Evolutionary conservation across 139 green algal species (phyloP), one percentile per base, ranked within the genome.

Genomic region (Ettlia oleoabundans): DNA sequence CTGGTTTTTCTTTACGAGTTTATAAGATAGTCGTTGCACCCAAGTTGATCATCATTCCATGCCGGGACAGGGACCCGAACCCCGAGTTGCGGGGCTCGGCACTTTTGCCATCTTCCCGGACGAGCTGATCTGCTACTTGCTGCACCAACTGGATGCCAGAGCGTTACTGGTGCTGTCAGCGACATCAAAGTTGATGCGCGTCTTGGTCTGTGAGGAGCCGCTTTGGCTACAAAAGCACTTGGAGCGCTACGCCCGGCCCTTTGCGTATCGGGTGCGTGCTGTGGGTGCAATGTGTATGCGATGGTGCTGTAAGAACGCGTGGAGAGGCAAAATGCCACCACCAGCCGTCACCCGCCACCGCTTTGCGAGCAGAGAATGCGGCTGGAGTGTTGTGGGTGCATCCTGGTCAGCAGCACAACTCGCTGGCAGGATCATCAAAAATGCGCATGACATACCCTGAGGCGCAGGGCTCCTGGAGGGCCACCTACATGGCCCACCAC

Each of bases 381-480:
- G n/a, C n/a, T n/a, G n/a, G n/a, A n/a, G n/a, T n/a, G n/a, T n/a
- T n/a, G n/a, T n/a, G n/a, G n/a, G n/a, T n/a, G n/a, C n/a, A n/a
- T n/a, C n/a, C n/a, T n/a, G n/a, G n/a, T n/a, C n/a, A n/a, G n/a
- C n/a, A n/a, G n/a, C n/a, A n/a, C n/a, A n/a, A n/a, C n/a, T n/a
- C n/a, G n/a, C n/a, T n/a, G n/a, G n/a, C n/a, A n/a, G n/a, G n/a
- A n/a, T n/a, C n/a, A n/a, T n/a, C n/a, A n/a, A n/a, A n/a, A n/a
- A n/a, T n/a, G n/a, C n/a, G n/a, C n/a, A n/a, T n/a, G n/a, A n/a
- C n/a, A n/a, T n/a, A n/a, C n/a, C n/a, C n/a, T n/a, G n/a, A n/a
- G n/a, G n/a, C n/a, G 26, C 78, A 83, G 78, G 78, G 78, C 0
- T 78, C 65, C 19, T 83, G 78, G 78, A 43, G 78, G 1, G 78